Percentiles rank a stretch among this genome's conserved stretches.
phyloP scores from a whole-genome alignment of 768 basidiomycete genomes.

The Galerina marginata region DNA sequence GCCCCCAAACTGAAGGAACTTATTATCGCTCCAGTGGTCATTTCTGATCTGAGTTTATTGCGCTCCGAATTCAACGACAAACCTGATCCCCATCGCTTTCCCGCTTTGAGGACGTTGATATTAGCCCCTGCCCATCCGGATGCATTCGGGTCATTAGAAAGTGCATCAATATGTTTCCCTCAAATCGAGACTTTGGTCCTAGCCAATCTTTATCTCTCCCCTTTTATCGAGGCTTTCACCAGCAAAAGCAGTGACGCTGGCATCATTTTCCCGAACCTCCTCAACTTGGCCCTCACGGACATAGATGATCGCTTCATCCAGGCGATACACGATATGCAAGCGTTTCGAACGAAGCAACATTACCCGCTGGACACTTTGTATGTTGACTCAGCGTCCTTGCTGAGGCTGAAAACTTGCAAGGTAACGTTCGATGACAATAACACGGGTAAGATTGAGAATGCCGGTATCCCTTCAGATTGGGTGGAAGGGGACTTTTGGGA shows the following conservation, averaged over 20 bases:
- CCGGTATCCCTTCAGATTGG: neutral
- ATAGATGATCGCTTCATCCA: neutral
- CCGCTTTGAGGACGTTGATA: neutral
- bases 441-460: too few relatives aligned
- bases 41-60: slow-evolving; percentile 10
- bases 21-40: slow-evolving; percentile 16
- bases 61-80: neutral
- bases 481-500: slow-evolving; percentile 13
- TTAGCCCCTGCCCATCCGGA: neutral
- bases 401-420: too few relatives aligned
- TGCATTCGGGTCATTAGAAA: neutral
- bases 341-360: neutral
- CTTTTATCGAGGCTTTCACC: neutral
- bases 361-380: neutral
- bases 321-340: neutral
- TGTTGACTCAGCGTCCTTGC: neutral
- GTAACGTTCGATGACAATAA: too few relatives aligned
- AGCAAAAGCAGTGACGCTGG: neutral
- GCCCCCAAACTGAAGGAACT: slow-evolving; percentile 19
- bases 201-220: neutral
- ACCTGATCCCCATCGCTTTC: neutral
- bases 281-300: neutral
- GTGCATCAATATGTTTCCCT: neutral
- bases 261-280: neutral
- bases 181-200: neutral